Base-by-base conservation (phyloP, 1,139 yeast genomes). In the Citeromyces hawaiiensis region DNA sequence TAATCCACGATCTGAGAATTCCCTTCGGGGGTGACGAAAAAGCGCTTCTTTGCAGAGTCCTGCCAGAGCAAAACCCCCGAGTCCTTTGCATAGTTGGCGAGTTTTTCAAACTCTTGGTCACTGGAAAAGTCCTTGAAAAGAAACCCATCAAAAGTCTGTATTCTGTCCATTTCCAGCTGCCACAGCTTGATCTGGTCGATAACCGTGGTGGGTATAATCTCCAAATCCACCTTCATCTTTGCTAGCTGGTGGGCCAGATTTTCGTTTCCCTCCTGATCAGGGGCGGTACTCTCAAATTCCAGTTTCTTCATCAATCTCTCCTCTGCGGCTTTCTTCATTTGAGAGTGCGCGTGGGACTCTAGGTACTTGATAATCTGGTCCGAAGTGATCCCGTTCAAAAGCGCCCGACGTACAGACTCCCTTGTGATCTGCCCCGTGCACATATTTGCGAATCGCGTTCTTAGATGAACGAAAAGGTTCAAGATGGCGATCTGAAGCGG, bases 151-250 rank as follows among this genome's bases (percentile, higher is more conserved):
- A 78, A 83, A 1, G 94, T 76, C 51, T 83, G 80, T 46, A 91
- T 83, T 60, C 99, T 72, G 56, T 91, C 98, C 64, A 88, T 63
- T 55, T 91, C 99, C 46, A 91, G 66, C 61, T 91, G 98, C 99
- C 99, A 91, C 42, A 91, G 66, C 53, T 79, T 80, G 48, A 91
- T 85, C 56, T 91, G 99, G 60, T 91, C 99, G 1, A 86, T 87
- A 7, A 91, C 95, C 1, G 96, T 93, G 0, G 97, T 96, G 3
- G 97, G 98, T 10, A 91, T 61, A 14, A 87, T 64, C 51, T 80
- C 87, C 32, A 81, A 56, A 30, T 48, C 45, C 5, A 47, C 56
- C 43, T 70, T 73, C 44, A 66, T 66, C 14, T 64, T 61, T 16
- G 52, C 48, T 21, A 55, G 43, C 23, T 44, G 29, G 64, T 16